A percentile compares a stretch with the other conserved stretches of the same genome.
Evolutionary conservation across 768 basidiomycete genomes (phyloP).

Genomic region (Serendipita sp.): DNA sequence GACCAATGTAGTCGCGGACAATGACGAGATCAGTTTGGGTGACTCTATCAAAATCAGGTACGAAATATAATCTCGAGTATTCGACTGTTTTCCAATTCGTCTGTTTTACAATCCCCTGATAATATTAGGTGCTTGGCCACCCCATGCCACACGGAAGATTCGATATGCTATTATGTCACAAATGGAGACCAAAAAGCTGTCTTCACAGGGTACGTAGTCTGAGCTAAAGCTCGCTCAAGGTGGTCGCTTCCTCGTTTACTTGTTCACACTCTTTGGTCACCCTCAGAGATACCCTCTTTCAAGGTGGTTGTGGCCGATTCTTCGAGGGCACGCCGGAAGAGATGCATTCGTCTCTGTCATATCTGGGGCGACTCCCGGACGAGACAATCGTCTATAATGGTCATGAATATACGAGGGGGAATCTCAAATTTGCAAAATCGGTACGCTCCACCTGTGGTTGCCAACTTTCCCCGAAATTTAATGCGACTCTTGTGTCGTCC

Average conservation of each 20-base stretch:
- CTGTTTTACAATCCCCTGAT: not conserved
- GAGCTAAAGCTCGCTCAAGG: not conserved
- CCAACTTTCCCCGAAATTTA: not conserved
- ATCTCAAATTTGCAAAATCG: slow-evolving; percentile 50
- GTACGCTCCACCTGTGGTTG: slow-evolving; percentile 5
- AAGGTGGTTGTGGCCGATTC: slow-evolving; percentile 79
- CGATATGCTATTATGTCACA: slow-evolving; percentile 79
- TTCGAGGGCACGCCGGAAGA: slow-evolving; percentile 71
- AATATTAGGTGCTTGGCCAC: slow-evolving; percentile 57
- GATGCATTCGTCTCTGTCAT: slow-evolving; percentile 64
- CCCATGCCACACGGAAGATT: slow-evolving; percentile 92
- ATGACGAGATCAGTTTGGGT: slow-evolving; percentile 63
- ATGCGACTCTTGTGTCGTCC: not conserved
- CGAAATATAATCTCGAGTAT: too few relatives aligned
- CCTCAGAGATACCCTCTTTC: slow-evolving; percentile 67
- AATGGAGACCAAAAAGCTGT: slow-evolving; percentile 45
- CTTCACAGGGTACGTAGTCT: slow-evolving; percentile 64
- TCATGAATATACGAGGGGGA: slow-evolving; percentile 80
- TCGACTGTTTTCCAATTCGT: too few relatives aligned
- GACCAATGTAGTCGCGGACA: slow-evolving; percentile 63
- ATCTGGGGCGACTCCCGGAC: slow-evolving; percentile 60
- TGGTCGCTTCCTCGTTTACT: not conserved
- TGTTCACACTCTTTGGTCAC: not conserved
- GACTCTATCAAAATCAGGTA: slow-evolving; percentile 46
- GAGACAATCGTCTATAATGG: slow-evolving; percentile 74